phyloP scores from a whole-genome alignment of 139 green algal species.

The Tetradesmus obliquus region DNA sequence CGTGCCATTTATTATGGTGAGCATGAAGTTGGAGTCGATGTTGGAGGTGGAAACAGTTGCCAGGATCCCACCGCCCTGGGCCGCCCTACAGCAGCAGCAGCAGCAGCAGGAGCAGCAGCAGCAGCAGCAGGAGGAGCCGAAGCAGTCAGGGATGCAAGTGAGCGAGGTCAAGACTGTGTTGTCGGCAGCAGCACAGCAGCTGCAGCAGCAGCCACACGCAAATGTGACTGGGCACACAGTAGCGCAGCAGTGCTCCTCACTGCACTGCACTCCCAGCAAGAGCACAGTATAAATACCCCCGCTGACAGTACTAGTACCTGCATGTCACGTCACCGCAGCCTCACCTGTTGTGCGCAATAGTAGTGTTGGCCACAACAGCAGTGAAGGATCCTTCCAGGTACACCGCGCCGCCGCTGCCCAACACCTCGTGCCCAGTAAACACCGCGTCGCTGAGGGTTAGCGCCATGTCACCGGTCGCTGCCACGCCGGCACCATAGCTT shows the following conservation, averaged over 20 bases:
- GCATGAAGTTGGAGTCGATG: neutral
- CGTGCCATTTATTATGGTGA: neutral
- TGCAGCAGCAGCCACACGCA: too few relatives aligned
- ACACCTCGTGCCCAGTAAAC: neutral
- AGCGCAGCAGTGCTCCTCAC: too few relatives aligned
- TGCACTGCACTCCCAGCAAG: too few relatives aligned
- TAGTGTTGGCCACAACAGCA: neutral
- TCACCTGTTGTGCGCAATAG: neutral
- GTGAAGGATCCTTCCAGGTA: neutral
- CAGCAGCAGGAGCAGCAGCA: neutral
- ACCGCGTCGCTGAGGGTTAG: neutral
- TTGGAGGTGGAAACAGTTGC: neutral
- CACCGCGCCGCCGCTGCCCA: neutral
- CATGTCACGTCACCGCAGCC: neutral
- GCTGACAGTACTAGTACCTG: too few relatives aligned
- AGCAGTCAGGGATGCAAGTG: neutral
- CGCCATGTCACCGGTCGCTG: neutral
- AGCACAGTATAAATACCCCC: too few relatives aligned
- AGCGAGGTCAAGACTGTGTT: too few relatives aligned
- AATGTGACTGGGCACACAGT: too few relatives aligned
- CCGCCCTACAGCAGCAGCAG: neutral
- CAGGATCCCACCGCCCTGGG: neutral
- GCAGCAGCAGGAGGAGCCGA: neutral
- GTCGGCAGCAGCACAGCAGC: too few relatives aligned
- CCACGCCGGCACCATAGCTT: neutral